Conservation (phyloP, 169 alveolate genomes). For the Cryptosporidium felis region DNA sequence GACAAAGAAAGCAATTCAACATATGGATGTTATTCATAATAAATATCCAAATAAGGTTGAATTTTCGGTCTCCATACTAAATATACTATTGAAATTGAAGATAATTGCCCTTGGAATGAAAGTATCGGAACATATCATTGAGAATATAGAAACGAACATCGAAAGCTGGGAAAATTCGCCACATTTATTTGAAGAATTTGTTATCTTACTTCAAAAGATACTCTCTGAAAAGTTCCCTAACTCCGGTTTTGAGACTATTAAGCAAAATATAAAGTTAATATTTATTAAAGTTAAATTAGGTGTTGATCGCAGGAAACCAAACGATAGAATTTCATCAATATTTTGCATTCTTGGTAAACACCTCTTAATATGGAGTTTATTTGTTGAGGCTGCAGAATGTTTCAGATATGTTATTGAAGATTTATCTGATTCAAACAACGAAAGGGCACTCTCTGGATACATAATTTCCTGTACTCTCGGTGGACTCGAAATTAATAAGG, state of each 20-base stretch:
- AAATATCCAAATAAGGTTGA: slow-evolving; percentile 6
- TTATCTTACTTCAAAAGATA: neutral
- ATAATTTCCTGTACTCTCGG: neutral
- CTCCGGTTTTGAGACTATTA: slow-evolving; percentile 1
- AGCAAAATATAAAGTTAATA: neutral
- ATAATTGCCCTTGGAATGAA: neutral
- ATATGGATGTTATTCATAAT: slow-evolving; percentile 5
- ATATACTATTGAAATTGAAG: slow-evolving; percentile 3
- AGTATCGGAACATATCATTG: neutral
- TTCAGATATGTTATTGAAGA: slow-evolving; percentile 12
- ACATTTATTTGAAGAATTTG: slow-evolving; percentile 4
- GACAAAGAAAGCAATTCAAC: slow-evolving; percentile 12
- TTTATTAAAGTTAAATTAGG: neutral
- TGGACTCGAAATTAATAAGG: neutral
- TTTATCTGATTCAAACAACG: neutral
- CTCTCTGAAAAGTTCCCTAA: slow-evolving; percentile 12
- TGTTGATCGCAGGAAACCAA: neutral
- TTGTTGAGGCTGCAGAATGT: slow-evolving; percentile 34
- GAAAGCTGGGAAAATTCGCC: neutral
- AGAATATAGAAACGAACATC: neutral
- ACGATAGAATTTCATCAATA: neutral
- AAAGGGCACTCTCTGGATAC: slow-evolving; percentile 35
- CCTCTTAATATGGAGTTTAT: neutral
- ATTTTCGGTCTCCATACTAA: slow-evolving; percentile 16
- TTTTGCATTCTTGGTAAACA: slow-evolving; percentile 38